Evolutionary conservation across 371 early-diverging fungal genomes (phyloP).

Genomic region (Lichtheimia corymbifera): DNA sequence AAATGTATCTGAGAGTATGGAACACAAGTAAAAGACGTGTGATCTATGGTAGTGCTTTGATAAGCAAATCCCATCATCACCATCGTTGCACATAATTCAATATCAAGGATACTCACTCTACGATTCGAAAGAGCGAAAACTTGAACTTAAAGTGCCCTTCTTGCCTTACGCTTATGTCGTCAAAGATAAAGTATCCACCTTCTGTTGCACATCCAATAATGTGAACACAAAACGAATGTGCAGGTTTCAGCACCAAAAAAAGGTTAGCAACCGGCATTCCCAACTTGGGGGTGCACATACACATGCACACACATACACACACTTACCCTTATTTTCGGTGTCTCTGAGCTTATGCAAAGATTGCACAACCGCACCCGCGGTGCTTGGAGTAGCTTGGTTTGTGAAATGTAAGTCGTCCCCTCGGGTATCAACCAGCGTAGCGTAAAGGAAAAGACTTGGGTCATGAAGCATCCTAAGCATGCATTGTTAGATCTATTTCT

Average conservation of each 20-base stretch:
- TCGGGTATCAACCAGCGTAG: not conserved
- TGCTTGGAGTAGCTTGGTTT: conserved; percentile 56
- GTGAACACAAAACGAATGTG: too few species aligned
- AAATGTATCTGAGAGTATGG: conserved; percentile 73
- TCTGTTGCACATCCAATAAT: conserved; percentile 41
- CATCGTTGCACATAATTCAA: too few species aligned
- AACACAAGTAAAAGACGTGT: conserved; percentile 6
- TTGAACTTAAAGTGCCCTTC: conserved; percentile 89
- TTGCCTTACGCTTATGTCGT: conserved; percentile 86
- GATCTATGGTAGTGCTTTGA: not conserved
- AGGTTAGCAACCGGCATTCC: too few species aligned
- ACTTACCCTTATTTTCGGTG: conserved; percentile 54
- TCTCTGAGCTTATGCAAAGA: conserved; percentile 87
- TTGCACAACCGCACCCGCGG: conserved; percentile 86
- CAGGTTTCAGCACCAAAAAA: too few species aligned
- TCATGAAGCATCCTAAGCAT: conserved; percentile 1
- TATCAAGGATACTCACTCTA: conserved; percentile 45
- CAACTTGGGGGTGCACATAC: too few species aligned
- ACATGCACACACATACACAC: too few species aligned
- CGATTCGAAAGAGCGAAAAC: conserved; percentile 87
- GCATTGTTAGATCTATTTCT: not conserved
- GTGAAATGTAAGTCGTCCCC: not conserved
- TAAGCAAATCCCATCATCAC: too few species aligned
- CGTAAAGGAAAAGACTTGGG: not conserved
- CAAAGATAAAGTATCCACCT: conserved; percentile 94